A percentile compares a stretch with the other conserved stretches of the same genome.
Conservation (phyloP, 2,329 filamentous ascomycete species). For the Karstenula rhodostoma region DNA sequence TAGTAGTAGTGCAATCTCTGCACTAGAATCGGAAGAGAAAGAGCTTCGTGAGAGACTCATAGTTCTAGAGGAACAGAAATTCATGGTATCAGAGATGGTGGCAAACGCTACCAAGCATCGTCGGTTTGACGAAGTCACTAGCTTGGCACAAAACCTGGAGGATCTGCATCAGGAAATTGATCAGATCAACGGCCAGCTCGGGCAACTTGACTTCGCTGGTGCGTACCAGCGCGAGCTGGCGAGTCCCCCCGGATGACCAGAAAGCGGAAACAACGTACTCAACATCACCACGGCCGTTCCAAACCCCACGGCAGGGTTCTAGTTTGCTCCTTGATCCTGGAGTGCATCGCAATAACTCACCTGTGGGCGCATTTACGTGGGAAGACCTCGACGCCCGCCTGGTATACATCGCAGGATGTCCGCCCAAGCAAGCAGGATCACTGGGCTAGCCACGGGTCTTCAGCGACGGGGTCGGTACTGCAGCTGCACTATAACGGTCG, state of each 20-base stretch:
- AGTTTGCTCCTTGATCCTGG: background rate
- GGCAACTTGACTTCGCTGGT: constrained; percentile 69
- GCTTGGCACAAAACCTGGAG: constrained; percentile 79
- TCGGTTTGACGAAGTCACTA: constrained; percentile 86
- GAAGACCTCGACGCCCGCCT: background rate
- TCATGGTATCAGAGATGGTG: constrained; percentile 88
- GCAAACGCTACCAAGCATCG: constrained; percentile 76
- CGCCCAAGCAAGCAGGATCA: background rate
- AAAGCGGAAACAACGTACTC: background rate
- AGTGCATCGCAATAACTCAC: background rate
- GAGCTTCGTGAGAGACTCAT: constrained; percentile 80
- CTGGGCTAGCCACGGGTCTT: background rate
- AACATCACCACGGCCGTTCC: background rate
- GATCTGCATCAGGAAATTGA: constrained; percentile 83
- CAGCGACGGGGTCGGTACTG: background rate
- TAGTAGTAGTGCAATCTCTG: constrained; percentile 67
- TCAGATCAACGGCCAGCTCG: constrained; percentile 69
- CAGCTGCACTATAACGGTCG: background rate
- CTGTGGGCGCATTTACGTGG: background rate
- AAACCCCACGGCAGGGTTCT: background rate
- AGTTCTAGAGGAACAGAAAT: constrained; percentile 89
- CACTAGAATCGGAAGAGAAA: constrained; percentile 83
- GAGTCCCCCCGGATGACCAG: constrained; percentile 34
- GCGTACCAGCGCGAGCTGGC: constrained; percentile 52
- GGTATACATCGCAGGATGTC: background rate